phyloP scores from a whole-genome alignment of 2,329 filamentous ascomycete species.

The Arthrobotrys musiformis region DNA sequence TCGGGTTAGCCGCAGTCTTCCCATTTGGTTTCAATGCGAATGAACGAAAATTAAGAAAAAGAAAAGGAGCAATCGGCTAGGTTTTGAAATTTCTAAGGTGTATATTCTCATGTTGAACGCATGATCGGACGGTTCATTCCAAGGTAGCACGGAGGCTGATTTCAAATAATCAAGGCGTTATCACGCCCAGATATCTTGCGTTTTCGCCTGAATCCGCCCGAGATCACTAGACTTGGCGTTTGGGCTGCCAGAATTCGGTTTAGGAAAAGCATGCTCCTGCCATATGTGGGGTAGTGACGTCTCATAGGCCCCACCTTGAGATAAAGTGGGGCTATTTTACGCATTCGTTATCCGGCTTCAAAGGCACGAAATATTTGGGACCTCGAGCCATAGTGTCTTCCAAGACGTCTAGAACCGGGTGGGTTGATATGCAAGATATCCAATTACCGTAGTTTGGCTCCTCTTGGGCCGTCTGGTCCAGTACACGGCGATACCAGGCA shows the following conservation, averaged over 20 bases:
- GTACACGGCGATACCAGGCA: background rate
- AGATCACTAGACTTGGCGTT: constrained; percentile 10
- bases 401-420: background rate
- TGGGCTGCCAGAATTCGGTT: background rate
- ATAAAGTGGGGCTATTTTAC: constrained; percentile 1
- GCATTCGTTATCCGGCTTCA: background rate
- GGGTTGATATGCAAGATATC: constrained; percentile 33
- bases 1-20: background rate
- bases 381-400: background rate
- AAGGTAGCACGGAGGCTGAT: background rate
- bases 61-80: too few relatives aligned
- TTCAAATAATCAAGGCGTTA: background rate
- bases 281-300: constrained; percentile 42
- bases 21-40: background rate
- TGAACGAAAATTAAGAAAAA: background rate
- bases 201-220: constrained; percentile 27
- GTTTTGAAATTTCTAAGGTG: background rate
- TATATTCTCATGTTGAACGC: background rate
- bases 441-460: constrained; percentile 18
- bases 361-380: constrained; percentile 9
- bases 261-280: constrained; percentile 30
- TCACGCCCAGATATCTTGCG: background rate
- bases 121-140: background rate
- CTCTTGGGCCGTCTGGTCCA: background rate
- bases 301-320: constrained; percentile 2